Percentiles rank a stretch among this genome's conserved stretches.
phyloP scores from a whole-genome alignment of 441 rosid species.

The Adansonia madagascariensis region DNA sequence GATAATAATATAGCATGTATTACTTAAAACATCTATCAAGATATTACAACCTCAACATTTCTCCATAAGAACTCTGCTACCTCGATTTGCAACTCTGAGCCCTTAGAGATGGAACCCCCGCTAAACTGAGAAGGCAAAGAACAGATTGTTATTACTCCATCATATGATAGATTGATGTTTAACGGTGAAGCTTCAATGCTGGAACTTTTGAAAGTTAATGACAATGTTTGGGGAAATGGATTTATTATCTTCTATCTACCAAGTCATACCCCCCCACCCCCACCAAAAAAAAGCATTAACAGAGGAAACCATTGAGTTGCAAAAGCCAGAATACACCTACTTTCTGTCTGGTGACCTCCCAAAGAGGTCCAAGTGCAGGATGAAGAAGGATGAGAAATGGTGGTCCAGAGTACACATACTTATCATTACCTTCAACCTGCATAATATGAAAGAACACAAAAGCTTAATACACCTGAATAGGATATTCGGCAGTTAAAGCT shows the following conservation, averaged over 20 bases:
- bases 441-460: slow-evolving; percentile 25
- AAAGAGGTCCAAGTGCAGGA: slow-evolving; percentile 94
- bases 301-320: neutral
- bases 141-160: slow-evolving; percentile 18
- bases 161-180: slow-evolving; percentile 21
- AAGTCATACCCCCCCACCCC: neutral
- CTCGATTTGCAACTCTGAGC: slow-evolving; percentile 85
- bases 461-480: slow-evolving; percentile 22
- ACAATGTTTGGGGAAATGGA: neutral
- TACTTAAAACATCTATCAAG: slow-evolving; percentile 17
- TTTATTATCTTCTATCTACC: neutral
- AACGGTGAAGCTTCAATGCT: neutral
- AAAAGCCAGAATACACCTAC: slow-evolving; percentile 40
- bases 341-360: slow-evolving; percentile 90
- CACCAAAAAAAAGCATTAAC: neutral
- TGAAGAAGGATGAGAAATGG: slow-evolving; percentile 89
- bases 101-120: slow-evolving; percentile 75
- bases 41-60: slow-evolving; percentile 72
- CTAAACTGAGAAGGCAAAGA: slow-evolving; percentile 52
- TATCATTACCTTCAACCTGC: slow-evolving; percentile 70
- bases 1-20: slow-evolving; percentile 17
- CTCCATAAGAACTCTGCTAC: slow-evolving; percentile 90
- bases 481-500: slow-evolving; percentile 1
- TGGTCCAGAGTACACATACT: slow-evolving; percentile 67
- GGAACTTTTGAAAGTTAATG: slow-evolving; percentile 8